Base-by-base conservation (phyloP, 2,329 filamentous ascomycete species). In the Pseudocercospora ulei region DNA sequence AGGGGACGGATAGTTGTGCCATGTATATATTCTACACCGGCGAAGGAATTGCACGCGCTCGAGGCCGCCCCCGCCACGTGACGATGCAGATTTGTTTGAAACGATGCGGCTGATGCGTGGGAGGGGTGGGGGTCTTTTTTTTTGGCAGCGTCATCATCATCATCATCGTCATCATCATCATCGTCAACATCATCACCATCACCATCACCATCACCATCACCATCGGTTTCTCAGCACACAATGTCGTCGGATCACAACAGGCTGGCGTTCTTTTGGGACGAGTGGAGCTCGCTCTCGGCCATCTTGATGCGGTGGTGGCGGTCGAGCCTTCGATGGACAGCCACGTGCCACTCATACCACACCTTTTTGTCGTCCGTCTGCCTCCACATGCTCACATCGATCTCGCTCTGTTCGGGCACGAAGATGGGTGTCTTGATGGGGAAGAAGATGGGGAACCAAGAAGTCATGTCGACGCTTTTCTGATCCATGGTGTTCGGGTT, bases 381-480 rank as follows among this genome's bases (percentile, higher is more conserved):
- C 35, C 90, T 75, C 82, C 86, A 95, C 78, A 98, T 95, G 58
- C 78, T 90, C 23, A 95, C 77, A 51, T 92, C 82, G 3, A 96
- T 69, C 60, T 94, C 84, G 0, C 81, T 78, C 49, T 84, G 77
- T 41, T 84, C 81, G 0, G 90, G 88, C 50, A 92, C 76, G 57
- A 85, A 82, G 8, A 98, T 69, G 0, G 90, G 88, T 52, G 76
- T 78, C 86, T 90, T 93, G 8, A 98, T 66, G 0, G 92, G 90
- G 58, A 98, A 98, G 66, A 88, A 95, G 18, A 98, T 96, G 1
- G 90, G 90, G 60, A 98, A 98, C 90, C 90, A 98, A 39, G 84
- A 93, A 48, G 95, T 93, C 92, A 98, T 98, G 54, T 92, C 87
- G 57, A 81, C 82, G 69, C 86, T 94, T 73, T 96, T 96, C 41